phyloP scores from a whole-genome alignment of 148 eudicot genomes.

The Cornus suecica region DNA sequence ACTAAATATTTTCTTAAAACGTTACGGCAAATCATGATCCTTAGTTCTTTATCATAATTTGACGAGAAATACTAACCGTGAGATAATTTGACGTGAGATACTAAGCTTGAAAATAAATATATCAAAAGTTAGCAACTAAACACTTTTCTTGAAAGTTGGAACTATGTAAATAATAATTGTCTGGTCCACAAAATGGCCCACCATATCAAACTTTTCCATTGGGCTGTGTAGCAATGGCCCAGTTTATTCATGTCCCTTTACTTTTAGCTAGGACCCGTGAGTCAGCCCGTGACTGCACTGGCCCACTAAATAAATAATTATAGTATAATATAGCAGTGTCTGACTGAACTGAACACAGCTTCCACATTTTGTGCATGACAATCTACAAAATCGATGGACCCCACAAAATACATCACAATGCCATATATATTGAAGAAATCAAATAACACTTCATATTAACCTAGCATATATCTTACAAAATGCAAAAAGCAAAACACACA shows the following conservation, averaged over 20 bases:
- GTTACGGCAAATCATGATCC: no score
- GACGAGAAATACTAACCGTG: no score
- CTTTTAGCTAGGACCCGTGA: neutral
- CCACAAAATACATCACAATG: neutral
- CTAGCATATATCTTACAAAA: conserved; percentile 7
- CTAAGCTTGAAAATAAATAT: neutral
- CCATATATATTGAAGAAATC: neutral
- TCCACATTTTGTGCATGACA: neutral
- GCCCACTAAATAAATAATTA: neutral
- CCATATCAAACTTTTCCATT: neutral
- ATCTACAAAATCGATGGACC: neutral
- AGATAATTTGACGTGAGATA: neutral
- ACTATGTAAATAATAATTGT: neutral
- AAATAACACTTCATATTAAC: neutral
- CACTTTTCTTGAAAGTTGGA: neutral
- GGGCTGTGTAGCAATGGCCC: neutral
- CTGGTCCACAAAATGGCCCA: neutral
- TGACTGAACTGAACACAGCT: neutral
- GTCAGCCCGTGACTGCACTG: neutral
- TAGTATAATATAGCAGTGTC: no score
- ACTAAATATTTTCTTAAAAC: no score
- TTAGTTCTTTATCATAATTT: no score
- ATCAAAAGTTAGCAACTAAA: neutral
- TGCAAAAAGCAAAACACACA: no score
- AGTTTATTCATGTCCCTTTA: neutral